Conservation (phyloP, 2,329 filamentous ascomycete species). For the Saccharata proteae region DNA sequence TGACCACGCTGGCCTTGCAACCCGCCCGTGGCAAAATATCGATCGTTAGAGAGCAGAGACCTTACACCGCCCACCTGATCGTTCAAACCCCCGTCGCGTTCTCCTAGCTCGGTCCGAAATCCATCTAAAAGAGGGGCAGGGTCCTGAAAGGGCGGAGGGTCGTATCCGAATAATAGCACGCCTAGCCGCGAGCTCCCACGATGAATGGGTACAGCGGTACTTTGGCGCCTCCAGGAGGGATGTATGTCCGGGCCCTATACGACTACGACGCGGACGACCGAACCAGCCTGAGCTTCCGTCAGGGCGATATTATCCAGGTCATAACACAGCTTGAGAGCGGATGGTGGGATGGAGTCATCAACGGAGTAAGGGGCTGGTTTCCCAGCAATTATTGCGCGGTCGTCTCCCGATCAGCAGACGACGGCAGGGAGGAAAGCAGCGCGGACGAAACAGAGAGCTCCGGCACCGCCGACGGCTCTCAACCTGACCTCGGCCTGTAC, state of each 20-base stretch:
- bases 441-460: constrained; percentile 30
- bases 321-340: constrained; percentile 96
- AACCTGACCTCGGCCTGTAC: constrained; percentile 54
- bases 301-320: constrained; percentile 95
- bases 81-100: constrained; percentile 5
- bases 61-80: constrained; percentile 3
- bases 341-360: constrained; percentile 99
- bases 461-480: constrained; percentile 17
- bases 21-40: neutral
- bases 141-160: constrained; percentile 7
- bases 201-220: constrained; percentile 42
- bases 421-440: constrained; percentile 44
- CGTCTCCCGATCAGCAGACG: constrained; percentile 63
- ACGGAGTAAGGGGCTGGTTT: constrained; percentile 95
- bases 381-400: constrained; percentile 97
- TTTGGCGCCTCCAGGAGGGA: constrained; percentile 39
- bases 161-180: constrained; percentile 4
- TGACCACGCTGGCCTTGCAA: constrained; percentile 7
- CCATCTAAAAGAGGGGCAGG: no score
- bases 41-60: neutral
- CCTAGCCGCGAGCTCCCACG: constrained; percentile 7
- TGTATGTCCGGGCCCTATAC: constrained; percentile 93
- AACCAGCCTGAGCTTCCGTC: constrained; percentile 90
- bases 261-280: constrained; percentile 97
- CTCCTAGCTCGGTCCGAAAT: constrained; percentile 9